A percentile compares a stretch with the other conserved stretches of the same genome.
Conservation (phyloP, 306 rosid species). For the Geum urbanum region DNA sequence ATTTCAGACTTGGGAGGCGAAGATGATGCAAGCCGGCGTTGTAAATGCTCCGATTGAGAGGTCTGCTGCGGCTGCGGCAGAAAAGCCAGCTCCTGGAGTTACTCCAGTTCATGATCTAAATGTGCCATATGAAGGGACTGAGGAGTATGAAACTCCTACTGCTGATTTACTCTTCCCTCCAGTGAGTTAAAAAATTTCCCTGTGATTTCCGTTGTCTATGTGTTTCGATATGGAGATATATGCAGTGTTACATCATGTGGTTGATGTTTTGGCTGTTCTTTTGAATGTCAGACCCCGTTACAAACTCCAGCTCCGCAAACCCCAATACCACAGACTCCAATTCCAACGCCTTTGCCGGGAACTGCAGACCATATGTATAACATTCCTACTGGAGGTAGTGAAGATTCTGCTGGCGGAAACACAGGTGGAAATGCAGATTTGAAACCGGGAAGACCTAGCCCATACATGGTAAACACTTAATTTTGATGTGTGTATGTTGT, state of each 20-base stretch:
- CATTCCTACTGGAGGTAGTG: constrained; percentile 85
- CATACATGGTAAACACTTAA: constrained; percentile 56
- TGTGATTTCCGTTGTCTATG: background rate
- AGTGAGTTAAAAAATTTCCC: constrained; percentile 36
- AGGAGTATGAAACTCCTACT: constrained; percentile 97
- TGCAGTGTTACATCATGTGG: background rate
- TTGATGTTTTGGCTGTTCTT: constrained; percentile 27
- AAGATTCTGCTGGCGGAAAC: constrained; percentile 47
- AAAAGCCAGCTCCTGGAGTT: constrained; percentile 65
- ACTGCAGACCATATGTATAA: constrained; percentile 63
- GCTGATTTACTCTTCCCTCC: constrained; percentile 96
- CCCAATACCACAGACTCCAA: constrained; percentile 82
- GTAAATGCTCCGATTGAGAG: constrained; percentile 76
- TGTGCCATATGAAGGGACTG: constrained; percentile 90
- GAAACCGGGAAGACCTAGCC: constrained; percentile 68
- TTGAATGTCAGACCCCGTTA: constrained; percentile 51
- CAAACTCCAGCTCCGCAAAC: constrained; percentile 84
- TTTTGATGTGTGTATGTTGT: background rate
- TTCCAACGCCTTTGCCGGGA: constrained; percentile 90
- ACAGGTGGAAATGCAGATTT: constrained; percentile 43
- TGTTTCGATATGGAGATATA: background rate
- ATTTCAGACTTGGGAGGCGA: constrained; percentile 83
- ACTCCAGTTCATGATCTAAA: constrained; percentile 99
- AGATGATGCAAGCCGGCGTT: constrained; percentile 83
- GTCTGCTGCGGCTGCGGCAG: constrained; percentile 44